These are phyloP conservation scores for Globisporangium middletonii DNA, from an alignment of 352 stramenopile species.

Conservation along the genomic window DNA sequence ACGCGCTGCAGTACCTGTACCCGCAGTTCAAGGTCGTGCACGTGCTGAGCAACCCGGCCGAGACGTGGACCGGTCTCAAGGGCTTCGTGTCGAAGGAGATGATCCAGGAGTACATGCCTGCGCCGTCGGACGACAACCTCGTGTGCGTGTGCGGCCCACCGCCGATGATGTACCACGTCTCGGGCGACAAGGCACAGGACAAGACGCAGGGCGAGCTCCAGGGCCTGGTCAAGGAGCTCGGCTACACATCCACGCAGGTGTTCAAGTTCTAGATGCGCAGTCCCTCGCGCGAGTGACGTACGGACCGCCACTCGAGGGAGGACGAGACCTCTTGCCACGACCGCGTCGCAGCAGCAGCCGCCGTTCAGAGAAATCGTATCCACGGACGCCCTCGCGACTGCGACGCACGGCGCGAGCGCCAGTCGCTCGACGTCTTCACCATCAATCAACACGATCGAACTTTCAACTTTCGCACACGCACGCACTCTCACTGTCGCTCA, in stretches of 20 bases:
- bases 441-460: background rate
- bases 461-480: background rate
- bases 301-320: background rate
- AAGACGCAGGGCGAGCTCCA: conserved; percentile 79
- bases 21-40: conserved; percentile 72
- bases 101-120: conserved; percentile 76
- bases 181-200: conserved; percentile 84
- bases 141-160: conserved; percentile 88
- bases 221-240: conserved; percentile 78
- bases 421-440: too few relatives aligned
- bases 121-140: conserved; percentile 68
- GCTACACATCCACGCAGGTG: conserved; percentile 74
- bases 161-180: conserved; percentile 88
- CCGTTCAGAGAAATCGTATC: conserved; percentile 8
- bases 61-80: conserved; percentile 55
- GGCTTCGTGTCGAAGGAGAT: conserved; percentile 84
- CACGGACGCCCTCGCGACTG: conserved; percentile 3
- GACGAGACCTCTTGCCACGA: background rate
- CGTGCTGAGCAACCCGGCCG: conserved; percentile 63
- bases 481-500: too few relatives aligned
- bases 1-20: conserved; percentile 77
- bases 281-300: background rate
- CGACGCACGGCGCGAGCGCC: background rate
- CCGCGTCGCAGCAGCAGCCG: too few relatives aligned
- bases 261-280: conserved; percentile 71